Evolutionary conservation across 2,329 filamentous ascomycete genomes (phyloP).

Genomic region (Colletotrichum sojae): DNA sequence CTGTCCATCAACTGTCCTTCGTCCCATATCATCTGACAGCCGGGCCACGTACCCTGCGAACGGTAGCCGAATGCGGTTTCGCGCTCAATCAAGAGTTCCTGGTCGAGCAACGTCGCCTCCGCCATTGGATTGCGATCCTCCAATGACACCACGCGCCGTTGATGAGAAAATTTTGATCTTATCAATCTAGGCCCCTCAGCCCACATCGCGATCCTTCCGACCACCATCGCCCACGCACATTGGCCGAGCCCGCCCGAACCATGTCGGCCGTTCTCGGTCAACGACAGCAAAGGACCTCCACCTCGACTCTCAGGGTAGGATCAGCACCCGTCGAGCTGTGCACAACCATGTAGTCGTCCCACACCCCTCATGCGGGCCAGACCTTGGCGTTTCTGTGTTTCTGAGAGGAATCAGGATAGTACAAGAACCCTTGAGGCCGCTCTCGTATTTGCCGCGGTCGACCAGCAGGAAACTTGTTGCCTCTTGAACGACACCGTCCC

Average conservation of each 20-base stretch:
- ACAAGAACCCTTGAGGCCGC: constrained; percentile 3
- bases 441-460: background rate
- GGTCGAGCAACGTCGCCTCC: constrained; percentile 9
- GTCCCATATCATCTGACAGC: too few relatives aligned
- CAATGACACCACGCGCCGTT: constrained; percentile 4
- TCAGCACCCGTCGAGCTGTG: background rate
- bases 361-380: constrained; percentile 6
- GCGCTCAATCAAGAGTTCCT: background rate
- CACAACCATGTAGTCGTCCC: constrained; percentile 16
- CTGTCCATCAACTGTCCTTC: too few relatives aligned
- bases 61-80: too few relatives aligned
- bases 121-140: constrained; percentile 23
- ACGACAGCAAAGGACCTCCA: background rate
- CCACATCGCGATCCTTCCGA: constrained; percentile 30
- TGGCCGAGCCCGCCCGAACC: constrained; percentile 21
- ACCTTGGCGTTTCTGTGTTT: constrained; percentile 3
- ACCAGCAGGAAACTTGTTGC: background rate
- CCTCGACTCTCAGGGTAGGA: background rate
- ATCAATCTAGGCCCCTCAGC: constrained; percentile 27
- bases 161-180: constrained; percentile 19
- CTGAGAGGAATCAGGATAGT: background rate
- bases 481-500: too few relatives aligned
- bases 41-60: too few relatives aligned
- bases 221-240: constrained; percentile 6
- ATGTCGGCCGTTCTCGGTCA: background rate